Evolutionary conservation across 305 asterid genomes (phyloP), one percentile per base, ranked within the genome.

Genomic region (Plantago rigida): DNA sequence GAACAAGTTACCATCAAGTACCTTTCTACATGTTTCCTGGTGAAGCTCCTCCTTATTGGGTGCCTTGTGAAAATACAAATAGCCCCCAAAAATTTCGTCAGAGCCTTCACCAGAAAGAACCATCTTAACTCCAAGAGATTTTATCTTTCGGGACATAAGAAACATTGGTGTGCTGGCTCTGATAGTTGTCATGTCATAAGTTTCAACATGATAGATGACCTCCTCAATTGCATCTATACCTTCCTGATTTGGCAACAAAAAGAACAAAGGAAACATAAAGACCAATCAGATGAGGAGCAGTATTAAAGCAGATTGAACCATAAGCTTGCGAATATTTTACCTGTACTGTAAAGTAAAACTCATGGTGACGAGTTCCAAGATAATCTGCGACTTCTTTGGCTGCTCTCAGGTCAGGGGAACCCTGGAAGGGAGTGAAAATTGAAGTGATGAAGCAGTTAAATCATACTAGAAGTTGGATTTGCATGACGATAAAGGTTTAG

Each of bases 161-260:
- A 89, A 93, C 99, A 93, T 93, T 34, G 99, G 99, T 4, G 97
- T 93, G 60, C 97, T 93, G 84, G 99, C 99, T 72, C 99, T 73
- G 71, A 93, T 75, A 36, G 96, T 93, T 28, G 99, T 93, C 79
- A 93, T 96, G 24, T 93, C 99, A 74, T 93, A 93, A 44, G 99
- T 93, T 81, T 93, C 99, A 69, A 72, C 63, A 53, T 93, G 99
- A 77, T 93, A 87, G 64, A 93, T 93, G 66, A 93, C 99, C 81
- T 93, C 96, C 70, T 83, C 99, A 56, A 93, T 61, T 48, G 99
- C 99, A 81, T 93, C 99, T 47, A 93, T 75, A 65, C 99, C 99
- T 81, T 93, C 99, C 99, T 93, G 79, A 71, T 71, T 71, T 74
- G 47, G 73, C 51, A 76, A 72, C 58, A 53, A 71, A 68, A 78